Evolutionary conservation across 1,284 basidiomycete species (phyloP).

Genomic region (Moesziomyces parantarcticus): DNA sequence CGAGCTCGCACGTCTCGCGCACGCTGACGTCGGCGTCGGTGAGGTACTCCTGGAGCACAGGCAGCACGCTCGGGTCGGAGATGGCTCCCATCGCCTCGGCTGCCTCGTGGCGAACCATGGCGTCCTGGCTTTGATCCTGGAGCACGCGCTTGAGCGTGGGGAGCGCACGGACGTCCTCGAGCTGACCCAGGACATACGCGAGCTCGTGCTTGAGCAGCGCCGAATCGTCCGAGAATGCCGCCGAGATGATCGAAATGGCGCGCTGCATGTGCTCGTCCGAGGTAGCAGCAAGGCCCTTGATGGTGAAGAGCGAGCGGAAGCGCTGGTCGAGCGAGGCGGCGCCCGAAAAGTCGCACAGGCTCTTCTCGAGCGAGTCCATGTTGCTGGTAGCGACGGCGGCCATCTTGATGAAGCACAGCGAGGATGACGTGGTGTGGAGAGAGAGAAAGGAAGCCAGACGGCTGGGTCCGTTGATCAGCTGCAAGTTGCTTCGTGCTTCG

Average conservation of each 20-base stretch:
- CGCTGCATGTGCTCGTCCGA: slow-evolving; percentile 51
- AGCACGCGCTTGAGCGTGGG: slow-evolving; percentile 83
- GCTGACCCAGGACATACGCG: slow-evolving; percentile 96
- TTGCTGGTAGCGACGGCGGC: slow-evolving; percentile 24
- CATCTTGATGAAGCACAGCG: slow-evolving; percentile 19
- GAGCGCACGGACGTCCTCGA: slow-evolving; percentile 79
- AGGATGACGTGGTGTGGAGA: neutral
- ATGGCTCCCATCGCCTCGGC: slow-evolving; percentile 99
- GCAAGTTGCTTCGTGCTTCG: slow-evolving; percentile 8
- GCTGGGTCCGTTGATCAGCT: neutral
- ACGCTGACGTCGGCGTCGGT: slow-evolving; percentile 82
- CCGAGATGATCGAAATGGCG: slow-evolving; percentile 85
- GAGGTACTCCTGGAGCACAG: slow-evolving; percentile 79
- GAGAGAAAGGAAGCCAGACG: neutral
- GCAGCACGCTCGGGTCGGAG: slow-evolving; percentile 76
- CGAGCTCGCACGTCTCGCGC: slow-evolving; percentile 97
- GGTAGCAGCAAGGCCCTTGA: slow-evolving; percentile 78
- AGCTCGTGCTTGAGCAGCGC: slow-evolving; percentile 96
- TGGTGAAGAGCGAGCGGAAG: slow-evolving; percentile 91
- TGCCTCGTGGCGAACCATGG: slow-evolving; percentile 99
- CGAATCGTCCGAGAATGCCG: slow-evolving; percentile 86
- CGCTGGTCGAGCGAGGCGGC: slow-evolving; percentile 84
- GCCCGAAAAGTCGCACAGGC: slow-evolving; percentile 70
- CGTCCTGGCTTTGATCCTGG: slow-evolving; percentile 78
- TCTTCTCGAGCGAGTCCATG: slow-evolving; percentile 52